These are phyloP conservation scores for Diversispora epigaea DNA, from an alignment of 192 early-diverging fungal genomes.

Conservation along the genomic window DNA sequence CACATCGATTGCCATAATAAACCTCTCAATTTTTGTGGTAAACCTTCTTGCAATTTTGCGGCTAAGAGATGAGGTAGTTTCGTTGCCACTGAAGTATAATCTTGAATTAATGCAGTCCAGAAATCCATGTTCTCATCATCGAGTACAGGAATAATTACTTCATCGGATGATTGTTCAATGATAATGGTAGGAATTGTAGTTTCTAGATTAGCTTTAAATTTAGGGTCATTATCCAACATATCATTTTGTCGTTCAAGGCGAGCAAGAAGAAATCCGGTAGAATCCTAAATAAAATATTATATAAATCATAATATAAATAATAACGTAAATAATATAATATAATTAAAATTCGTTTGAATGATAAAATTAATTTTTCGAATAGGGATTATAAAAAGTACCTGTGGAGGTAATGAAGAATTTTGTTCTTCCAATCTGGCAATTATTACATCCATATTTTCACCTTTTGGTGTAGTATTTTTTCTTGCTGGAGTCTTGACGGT, in stretches of 20 bases:
- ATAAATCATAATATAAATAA: no score
- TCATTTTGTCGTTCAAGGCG: constrained; percentile 61
- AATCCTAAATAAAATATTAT: constrained; percentile 47
- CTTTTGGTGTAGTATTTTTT: constrained; percentile 15
- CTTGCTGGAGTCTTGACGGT: not conserved
- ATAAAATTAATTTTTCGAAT: not conserved
- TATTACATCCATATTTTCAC: constrained; percentile 37
- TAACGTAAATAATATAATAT: not conserved
- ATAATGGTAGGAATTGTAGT: constrained; percentile 50
- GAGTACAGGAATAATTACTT: constrained; percentile 18
- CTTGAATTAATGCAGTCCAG: constrained; percentile 79
- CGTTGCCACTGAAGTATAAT: constrained; percentile 69
- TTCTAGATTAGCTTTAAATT: constrained; percentile 56
- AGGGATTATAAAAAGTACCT: constrained; percentile 38
- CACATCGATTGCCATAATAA: constrained; percentile 91
- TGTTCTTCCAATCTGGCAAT: constrained; percentile 55
- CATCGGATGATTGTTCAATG: constrained; percentile 35
- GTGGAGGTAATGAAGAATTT: constrained; percentile 54
- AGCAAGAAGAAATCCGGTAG: constrained; percentile 56
- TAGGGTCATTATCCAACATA: constrained; percentile 57
- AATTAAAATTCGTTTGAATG: constrained; percentile 10
- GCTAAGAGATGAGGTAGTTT: constrained; percentile 69
- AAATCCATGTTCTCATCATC: constrained; percentile 63
- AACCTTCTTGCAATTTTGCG: constrained; percentile 70
- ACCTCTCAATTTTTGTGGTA: constrained; percentile 82